Percentiles rank a stretch among this genome's conserved stretches.
These are phyloP conservation scores for Botrytis tulipae DNA, from an alignment of 2,329 filamentous ascomycete genomes.

Conservation along the genomic window DNA sequence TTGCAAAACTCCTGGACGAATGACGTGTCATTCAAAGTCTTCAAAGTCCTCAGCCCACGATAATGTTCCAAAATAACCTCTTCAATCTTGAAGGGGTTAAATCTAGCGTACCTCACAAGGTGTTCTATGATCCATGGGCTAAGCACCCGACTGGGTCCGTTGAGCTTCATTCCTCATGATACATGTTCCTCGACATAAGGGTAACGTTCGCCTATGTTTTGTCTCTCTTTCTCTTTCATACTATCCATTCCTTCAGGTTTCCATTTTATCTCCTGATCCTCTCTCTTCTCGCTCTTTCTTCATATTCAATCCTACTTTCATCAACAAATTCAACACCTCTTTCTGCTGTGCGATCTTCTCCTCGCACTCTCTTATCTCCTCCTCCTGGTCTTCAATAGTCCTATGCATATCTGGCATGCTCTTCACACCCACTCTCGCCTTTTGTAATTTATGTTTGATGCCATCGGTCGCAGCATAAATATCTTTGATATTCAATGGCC, in stretches of 20 bases:
- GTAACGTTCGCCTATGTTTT: not conserved
- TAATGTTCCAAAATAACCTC: not conserved
- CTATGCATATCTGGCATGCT: slow-evolving; percentile 69
- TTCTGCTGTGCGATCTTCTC: slow-evolving; percentile 61
- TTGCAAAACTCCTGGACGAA: not conserved
- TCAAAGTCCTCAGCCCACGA: not conserved
- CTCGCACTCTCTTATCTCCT: slow-evolving; percentile 67
- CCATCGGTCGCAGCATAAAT: slow-evolving; percentile 74
- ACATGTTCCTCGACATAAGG: not conserved
- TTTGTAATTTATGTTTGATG: slow-evolving; percentile 80
- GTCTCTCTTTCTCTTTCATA: not conserved
- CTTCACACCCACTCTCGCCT: slow-evolving; percentile 65
- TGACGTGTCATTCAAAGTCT: not conserved
- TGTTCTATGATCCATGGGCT: not conserved
- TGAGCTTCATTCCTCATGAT: not conserved
- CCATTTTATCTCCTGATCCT: slow-evolving; percentile 16
- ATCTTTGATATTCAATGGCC: slow-evolving; percentile 57
- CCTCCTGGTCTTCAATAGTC: slow-evolving; percentile 64
- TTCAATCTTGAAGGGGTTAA: not conserved
- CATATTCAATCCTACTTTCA: slow-evolving; percentile 49
- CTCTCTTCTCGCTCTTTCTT: slow-evolving; percentile 39
- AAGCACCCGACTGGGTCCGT: not conserved
- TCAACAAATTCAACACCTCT: slow-evolving; percentile 54
- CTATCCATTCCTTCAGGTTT: slow-evolving; percentile 10
- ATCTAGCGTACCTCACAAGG: slow-evolving; percentile 7